Conservation (phyloP, 78 protist genomes). For the Dictyostelium purpureum region DNA sequence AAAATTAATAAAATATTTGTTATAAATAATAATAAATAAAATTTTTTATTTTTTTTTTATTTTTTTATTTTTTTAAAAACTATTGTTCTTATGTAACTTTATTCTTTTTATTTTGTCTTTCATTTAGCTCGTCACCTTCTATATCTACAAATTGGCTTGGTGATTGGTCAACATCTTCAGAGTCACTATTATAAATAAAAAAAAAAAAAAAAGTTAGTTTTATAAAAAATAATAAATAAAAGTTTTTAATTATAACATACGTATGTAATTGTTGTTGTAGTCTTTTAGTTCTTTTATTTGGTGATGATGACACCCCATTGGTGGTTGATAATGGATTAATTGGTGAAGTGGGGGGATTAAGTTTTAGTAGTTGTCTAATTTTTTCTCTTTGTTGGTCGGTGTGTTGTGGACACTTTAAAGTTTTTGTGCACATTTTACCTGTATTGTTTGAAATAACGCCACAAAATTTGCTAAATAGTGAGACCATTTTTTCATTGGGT, state of each 20-base stretch:
- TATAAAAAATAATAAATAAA: not conserved
- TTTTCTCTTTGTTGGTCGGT: constrained; percentile 66
- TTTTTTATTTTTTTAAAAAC: not conserved
- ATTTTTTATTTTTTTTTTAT: not conserved
- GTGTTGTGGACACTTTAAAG: constrained; percentile 79
- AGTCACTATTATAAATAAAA: not conserved
- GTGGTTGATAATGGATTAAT: not conserved
- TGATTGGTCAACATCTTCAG: not conserved
- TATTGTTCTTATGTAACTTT: not conserved
- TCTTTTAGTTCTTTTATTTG: not conserved
- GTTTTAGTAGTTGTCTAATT: constrained; percentile 7
- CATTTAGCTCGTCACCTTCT: constrained; percentile 4
- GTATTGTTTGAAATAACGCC: constrained; percentile 73
- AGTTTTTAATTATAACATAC: not conserved
- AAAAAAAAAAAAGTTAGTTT: not conserved
- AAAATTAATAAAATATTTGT: too few relatives aligned
- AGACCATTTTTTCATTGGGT: constrained; percentile 31
- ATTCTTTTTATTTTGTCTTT: constrained; percentile 1
- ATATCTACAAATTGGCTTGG: constrained; percentile 31
- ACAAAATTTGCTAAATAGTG: constrained; percentile 22
- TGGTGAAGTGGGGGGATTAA: not conserved
- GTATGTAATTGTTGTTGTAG: not conserved
- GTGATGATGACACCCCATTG: not conserved
- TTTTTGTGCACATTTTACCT: constrained; percentile 63
- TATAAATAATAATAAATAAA: not conserved